Base-by-base conservation (phyloP, 345 rosid species). In the Mallotus nudiflorus region DNA sequence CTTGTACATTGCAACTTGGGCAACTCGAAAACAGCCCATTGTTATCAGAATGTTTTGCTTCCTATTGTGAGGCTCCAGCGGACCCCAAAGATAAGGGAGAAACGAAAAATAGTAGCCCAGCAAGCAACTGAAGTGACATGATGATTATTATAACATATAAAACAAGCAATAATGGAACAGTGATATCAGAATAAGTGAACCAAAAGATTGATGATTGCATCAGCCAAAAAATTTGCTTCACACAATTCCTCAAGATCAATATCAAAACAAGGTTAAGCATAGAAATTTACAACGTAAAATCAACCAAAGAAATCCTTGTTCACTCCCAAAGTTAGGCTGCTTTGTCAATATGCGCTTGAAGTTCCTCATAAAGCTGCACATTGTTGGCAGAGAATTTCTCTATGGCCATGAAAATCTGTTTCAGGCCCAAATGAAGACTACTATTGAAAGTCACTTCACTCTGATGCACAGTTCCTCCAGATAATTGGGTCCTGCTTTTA, bases 311-410 rank as follows among this genome's bases (percentile, higher is more conserved):
- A 44, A 6, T 33, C 40, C 53, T 9, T 52, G 61, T 20, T 68
- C 40, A 7, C 51, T 45, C 60, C 35, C 48, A 67, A 27, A 37
- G 48, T 10, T 29, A 25, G 66, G 64, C 31, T 65, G 40, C 37
- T 31, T 53, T 73, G 48, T 77, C 77, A 25, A 75, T 65, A 62
- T 54, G 63, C 19, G 67, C 15, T 10, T 51, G 65, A 62, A 85
- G 78, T 59, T 77, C 82, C 29, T 81, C 75, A 14, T 79, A 83
- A 37, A 57, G 67, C 65, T 77, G 69, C 57, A 71, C 42, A 50
- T 45, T 70, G 3, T 73, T 49, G 42, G 71, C 66, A 48, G 84
- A 83, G n/a, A 81, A 75, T 68, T 69, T 81, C 69, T 84, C 88
- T 42, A 81, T 62, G 37, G 85, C 81, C 69, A 49, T 51, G 70